Percentiles rank a stretch among this genome's conserved stretches.
Conservation (phyloP, 768 basidiomycete genomes). For the Tylopilus plumbeoviolaceoides region DNA sequence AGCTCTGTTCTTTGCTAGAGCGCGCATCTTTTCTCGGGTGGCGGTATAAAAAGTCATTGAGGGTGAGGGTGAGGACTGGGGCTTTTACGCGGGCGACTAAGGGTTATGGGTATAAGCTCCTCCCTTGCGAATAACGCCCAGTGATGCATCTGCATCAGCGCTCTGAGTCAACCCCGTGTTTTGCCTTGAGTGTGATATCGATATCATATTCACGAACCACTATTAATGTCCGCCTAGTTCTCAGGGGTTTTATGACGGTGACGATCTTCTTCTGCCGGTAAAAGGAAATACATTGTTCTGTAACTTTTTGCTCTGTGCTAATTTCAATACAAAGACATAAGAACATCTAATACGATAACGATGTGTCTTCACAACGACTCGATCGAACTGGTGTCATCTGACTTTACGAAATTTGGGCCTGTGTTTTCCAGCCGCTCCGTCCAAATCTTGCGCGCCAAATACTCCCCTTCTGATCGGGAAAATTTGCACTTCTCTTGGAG, state of each 20-base stretch:
- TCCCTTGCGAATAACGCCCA: conserved; percentile 5
- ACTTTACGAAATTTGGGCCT: conserved; percentile 25
- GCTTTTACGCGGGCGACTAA: background rate
- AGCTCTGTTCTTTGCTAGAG: background rate
- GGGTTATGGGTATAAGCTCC: conserved; percentile 14
- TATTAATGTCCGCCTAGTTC: conserved; percentile 13
- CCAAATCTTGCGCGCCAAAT: conserved; percentile 25
- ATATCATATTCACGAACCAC: background rate
- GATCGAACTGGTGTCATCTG: conserved; percentile 9
- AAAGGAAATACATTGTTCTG: conserved; percentile 5
- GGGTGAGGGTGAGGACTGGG: background rate
- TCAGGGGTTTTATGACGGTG: conserved; percentile 1
- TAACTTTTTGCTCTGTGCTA: background rate
- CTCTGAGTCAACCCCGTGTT: background rate
- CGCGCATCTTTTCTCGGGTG: conserved; percentile 6
- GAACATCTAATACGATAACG: background rate
- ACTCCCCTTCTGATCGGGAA: conserved; percentile 17
- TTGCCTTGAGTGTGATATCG: background rate
- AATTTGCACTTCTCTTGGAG: conserved; percentile 24
- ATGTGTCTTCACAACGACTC: conserved; percentile 2
- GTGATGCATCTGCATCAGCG: no score
- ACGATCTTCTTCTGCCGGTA: conserved; percentile 1
- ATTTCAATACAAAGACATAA: conserved; percentile 8
- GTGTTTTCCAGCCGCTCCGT: conserved; percentile 15
- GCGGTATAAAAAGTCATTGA: conserved; percentile 4